These are phyloP conservation scores for Aspergillus heteromorphus DNA, from an alignment of 495 filamentous ascomycete species.

Conservation along the genomic window DNA sequence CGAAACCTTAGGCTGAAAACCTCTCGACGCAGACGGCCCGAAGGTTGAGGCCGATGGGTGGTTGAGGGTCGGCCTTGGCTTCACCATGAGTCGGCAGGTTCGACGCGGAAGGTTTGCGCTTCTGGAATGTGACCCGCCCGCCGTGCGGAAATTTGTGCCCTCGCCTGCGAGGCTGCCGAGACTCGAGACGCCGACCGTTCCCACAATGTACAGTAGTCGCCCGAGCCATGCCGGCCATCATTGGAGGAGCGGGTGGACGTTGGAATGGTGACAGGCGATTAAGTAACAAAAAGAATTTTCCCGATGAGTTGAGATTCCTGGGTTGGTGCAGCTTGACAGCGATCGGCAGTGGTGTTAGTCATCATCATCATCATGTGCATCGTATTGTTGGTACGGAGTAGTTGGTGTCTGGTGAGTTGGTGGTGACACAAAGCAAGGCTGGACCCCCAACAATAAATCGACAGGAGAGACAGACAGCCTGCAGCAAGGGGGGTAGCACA, in stretches of 20 bases:
- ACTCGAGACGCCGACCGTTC: not conserved
- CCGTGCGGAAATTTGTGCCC: not conserved
- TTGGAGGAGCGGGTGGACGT: not conserved
- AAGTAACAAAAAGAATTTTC: not conserved
- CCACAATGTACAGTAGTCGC: not conserved
- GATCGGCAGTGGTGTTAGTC: not conserved
- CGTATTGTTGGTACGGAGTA: too few species aligned
- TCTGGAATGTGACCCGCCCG: conserved; percentile 1
- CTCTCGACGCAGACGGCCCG: not conserved
- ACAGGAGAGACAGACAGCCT: not conserved
- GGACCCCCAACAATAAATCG: not conserved
- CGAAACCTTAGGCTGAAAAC: not conserved
- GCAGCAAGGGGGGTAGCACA: not conserved
- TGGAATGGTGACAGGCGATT: not conserved
- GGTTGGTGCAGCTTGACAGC: not conserved
- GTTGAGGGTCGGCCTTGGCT: conserved; percentile 1
- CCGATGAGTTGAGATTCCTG: not conserved
- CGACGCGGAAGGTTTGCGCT: not conserved
- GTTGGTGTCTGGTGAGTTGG: too few species aligned
- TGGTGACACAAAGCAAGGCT: not conserved
- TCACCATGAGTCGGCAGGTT: not conserved
- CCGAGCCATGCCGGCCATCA: not conserved
- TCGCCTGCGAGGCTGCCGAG: not conserved
- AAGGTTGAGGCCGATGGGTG: not conserved
- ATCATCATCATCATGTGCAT: not conserved